Percentiles rank a stretch among this genome's conserved stretches.
These are phyloP conservation scores for Fusarium globosum DNA, from an alignment of 2,329 filamentous ascomycete genomes.

Conservation along the genomic window DNA sequence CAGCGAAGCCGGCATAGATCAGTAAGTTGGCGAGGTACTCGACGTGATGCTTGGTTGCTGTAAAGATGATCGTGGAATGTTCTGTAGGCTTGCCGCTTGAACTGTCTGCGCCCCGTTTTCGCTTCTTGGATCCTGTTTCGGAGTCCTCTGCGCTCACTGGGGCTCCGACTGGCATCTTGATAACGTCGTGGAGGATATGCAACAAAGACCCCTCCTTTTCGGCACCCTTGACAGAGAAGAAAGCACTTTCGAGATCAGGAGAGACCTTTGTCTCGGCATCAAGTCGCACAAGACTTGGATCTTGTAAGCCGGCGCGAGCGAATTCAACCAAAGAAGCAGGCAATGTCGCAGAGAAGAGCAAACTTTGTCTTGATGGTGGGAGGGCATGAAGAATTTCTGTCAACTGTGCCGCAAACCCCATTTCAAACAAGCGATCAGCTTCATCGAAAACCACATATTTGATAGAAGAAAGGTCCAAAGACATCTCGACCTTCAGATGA, in stretches of 20 bases:
- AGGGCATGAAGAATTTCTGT: slow-evolving; percentile 92
- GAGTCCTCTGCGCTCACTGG: slow-evolving; percentile 63
- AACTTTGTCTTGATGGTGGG: slow-evolving; percentile 84
- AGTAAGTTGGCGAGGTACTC: slow-evolving; percentile 90
- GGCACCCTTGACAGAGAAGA: slow-evolving; percentile 90
- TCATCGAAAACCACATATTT: slow-evolving; percentile 98
- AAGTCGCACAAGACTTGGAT: slow-evolving; percentile 88
- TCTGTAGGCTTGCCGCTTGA: slow-evolving; percentile 76
- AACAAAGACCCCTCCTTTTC: slow-evolving; percentile 95
- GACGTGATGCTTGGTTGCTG: slow-evolving; percentile 96
- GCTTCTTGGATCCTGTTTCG: slow-evolving; percentile 70
- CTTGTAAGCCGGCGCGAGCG: slow-evolving; percentile 90
- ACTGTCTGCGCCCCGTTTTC: slow-evolving; percentile 71
- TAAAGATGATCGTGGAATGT: slow-evolving; percentile 94
- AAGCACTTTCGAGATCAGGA: slow-evolving; percentile 93
- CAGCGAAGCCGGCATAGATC: slow-evolving; percentile 82
- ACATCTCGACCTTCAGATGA: slow-evolving; percentile 97
- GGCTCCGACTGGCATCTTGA: slow-evolving; percentile 83
- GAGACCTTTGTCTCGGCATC: slow-evolving; percentile 97
- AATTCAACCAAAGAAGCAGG: slow-evolving; percentile 97
- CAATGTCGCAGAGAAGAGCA: slow-evolving; percentile 94
- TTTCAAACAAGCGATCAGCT: slow-evolving; percentile 95
- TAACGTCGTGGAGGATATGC: slow-evolving; percentile 89
- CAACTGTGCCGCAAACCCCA: slow-evolving; percentile 95
- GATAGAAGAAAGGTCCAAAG: slow-evolving; percentile 87